Base-by-base conservation (phyloP, 2,329 filamentous ascomycete species). In the Alternaria alternata region DNA sequence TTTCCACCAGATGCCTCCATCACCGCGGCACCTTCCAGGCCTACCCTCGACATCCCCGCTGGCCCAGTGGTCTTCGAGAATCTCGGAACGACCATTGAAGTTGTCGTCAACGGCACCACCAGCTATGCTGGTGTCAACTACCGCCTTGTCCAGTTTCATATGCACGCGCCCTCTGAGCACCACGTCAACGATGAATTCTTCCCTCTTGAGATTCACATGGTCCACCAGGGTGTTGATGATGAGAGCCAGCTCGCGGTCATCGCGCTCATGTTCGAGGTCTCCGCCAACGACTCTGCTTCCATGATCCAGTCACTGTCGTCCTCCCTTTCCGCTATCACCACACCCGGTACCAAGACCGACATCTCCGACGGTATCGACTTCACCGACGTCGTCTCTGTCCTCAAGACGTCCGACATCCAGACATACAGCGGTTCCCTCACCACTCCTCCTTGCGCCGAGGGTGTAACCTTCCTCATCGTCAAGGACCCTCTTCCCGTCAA, bases 161-260 rank as follows among this genome's bases (percentile, higher is more conserved):
- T 88, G 76, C 87, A 88, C 69, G 84, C 85, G 0, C 86, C 87
- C 0, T 85, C 84, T 43, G 87, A 89, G 78, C 87, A 89, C 67
- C 80, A 82, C 47, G 77, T 88, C 57, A 72, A 78, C 55, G 77
- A 79, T n/a, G 81, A 84, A 63, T 80, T 80, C 69, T 82, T 77
- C 65, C 81, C 71, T 65, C 81, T 69, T 73, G 81, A 85, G 73
- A 75, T 84, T 76, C 87, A 89, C 77, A 86, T 88, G 81, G 87
- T 89, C 41, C 87, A 86, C 71, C 79, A 84, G 69, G 79, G 79
- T 14, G 77, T 79, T 12, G 77, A 73, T 59, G 75, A 78, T 53
- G 59, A 67, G 38, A 73, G 69, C 39, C 63, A 73, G 52, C 72
- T 82, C 52, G 80, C 78, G 59, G 76, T 83, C 39, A 69, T 83